Percentiles rank a stretch among this genome's conserved stretches.
Conservation (phyloP, 805 yeast genomes). For the Teunomyces atbi region DNA sequence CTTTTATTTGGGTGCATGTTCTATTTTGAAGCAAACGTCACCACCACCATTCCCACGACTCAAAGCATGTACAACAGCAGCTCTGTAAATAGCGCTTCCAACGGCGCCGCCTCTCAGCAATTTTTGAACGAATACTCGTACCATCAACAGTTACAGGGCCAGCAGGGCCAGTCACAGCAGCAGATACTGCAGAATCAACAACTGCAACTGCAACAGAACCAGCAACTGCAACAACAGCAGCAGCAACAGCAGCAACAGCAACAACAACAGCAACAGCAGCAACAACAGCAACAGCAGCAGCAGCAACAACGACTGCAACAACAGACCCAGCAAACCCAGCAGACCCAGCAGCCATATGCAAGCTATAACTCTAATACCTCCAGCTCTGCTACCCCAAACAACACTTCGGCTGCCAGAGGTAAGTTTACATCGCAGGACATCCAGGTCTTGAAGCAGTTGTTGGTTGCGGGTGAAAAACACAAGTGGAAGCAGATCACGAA, state of each 20-base stretch:
- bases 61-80: constrained; percentile 8
- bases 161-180: constrained; percentile 11
- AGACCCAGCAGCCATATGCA: constrained; percentile 7
- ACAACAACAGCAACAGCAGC: constrained; percentile 5
- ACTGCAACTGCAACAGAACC: constrained; percentile 7
- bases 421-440: constrained; percentile 45
- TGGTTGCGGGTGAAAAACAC: constrained; percentile 52
- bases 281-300: constrained; percentile 7
- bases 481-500: constrained; percentile 60
- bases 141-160: constrained; percentile 12
- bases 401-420: constrained; percentile 4
- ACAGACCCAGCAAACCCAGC: background rate
- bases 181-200: constrained; percentile 5
- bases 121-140: constrained; percentile 12
- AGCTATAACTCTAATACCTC: constrained; percentile 1
- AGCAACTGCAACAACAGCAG: constrained; percentile 10
- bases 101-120: constrained; percentile 4
- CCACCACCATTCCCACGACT: constrained; percentile 13
- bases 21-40: constrained; percentile 18
- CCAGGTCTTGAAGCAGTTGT: constrained; percentile 44
- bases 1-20: constrained; percentile 10
- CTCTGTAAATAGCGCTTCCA: constrained; percentile 7
- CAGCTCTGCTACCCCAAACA: constrained; percentile 2
- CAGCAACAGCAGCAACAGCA: constrained; percentile 3
- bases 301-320: background rate